Evolutionary conservation across 441 rosid genomes (phyloP).

Genomic region (Erodium texanum): DNA sequence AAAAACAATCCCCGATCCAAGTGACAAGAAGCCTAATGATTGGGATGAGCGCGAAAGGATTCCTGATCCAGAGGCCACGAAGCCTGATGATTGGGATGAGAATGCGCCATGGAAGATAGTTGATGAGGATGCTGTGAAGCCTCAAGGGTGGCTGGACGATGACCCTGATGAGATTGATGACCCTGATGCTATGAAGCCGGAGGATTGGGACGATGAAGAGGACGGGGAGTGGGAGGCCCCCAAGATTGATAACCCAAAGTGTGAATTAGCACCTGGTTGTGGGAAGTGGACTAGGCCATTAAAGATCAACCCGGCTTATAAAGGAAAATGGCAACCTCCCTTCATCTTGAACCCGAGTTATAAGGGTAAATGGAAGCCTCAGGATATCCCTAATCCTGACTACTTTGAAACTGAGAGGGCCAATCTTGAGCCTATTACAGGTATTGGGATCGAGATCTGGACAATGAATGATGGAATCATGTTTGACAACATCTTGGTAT

Average conservation of each 20-base stretch:
- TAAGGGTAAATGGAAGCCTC: constrained; percentile 31
- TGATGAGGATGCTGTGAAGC: constrained; percentile 27
- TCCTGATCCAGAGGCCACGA: constrained; percentile 20
- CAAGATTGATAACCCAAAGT: constrained; percentile 23
- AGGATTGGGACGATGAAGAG: constrained; percentile 34
- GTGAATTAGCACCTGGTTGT: constrained; percentile 25
- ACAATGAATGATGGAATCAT: constrained; percentile 32
- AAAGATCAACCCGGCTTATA: constrained; percentile 26
- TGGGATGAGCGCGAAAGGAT: constrained; percentile 27
- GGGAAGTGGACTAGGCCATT: constrained; percentile 31
- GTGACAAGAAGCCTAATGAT: constrained; percentile 28
- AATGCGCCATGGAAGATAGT: constrained; percentile 22
- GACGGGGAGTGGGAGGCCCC: constrained; percentile 35
- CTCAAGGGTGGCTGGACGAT: constrained; percentile 33
- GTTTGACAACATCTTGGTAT: constrained; percentile 28
- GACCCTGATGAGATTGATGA: constrained; percentile 31
- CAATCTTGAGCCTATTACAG: constrained; percentile 26
- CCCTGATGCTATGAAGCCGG: constrained; percentile 29
- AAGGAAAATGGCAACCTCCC: constrained; percentile 30
- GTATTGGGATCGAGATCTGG: constrained; percentile 33
- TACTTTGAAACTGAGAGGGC: constrained; percentile 25
- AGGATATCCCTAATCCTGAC: constrained; percentile 24
- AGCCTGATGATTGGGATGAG: constrained; percentile 34
- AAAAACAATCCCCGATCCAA: constrained; percentile 23
- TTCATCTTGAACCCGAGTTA: constrained; percentile 27